Base-by-base conservation (phyloP, 2,329 filamentous ascomycete genomes). In the Tolypocladium tropicale region DNA sequence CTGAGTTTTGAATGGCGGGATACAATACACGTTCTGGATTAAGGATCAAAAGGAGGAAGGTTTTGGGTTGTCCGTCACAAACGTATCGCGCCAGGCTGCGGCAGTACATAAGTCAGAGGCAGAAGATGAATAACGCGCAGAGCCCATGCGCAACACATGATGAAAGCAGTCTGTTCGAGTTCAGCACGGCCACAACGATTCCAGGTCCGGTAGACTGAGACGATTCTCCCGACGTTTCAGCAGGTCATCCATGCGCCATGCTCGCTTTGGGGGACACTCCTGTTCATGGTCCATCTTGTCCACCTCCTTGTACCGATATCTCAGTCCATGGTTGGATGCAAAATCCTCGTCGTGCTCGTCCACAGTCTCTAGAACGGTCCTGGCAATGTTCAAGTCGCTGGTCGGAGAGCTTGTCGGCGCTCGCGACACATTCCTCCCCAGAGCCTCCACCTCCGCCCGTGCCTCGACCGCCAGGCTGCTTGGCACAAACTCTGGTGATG, bases 401-500 rank as follows among this genome's bases (percentile, higher is more conserved):
- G 5, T 14, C 41, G 36, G 49, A 21, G 6, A 28, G 39, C 16
- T 52, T 23, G 30, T 7, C 12, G 23, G 23, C 21, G 30, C 46
- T 4, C 28, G 43, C 4, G 11, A 21, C 18, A 36, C 6, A n/a
- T 0, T 1, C 5, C n/a, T 48, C 33, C 12, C 34, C 12, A 36
- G 33, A 18, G n/a, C 0, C n/a, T 23, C n/a, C 3, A 21, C 3
- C 16, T 16, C 16, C 39, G 23, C 18, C 9, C 21, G 32, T 11
- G 5, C 12, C 28, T 49, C 46, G 28, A 3, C 5, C 2, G 18
- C 18, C 5, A 4, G 39, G 25, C 18, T 16, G 14, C 6, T 33
- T 0, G 72, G 72, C 12, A 70, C 53, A 58, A 75, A 75, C 10
- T 66, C 63, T 1, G 68, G 63, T 0, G 67, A 67, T 0, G 55